Evolutionary conservation across 257 asterid species (phyloP).

Genomic region (Gardenia jasminoides): DNA sequence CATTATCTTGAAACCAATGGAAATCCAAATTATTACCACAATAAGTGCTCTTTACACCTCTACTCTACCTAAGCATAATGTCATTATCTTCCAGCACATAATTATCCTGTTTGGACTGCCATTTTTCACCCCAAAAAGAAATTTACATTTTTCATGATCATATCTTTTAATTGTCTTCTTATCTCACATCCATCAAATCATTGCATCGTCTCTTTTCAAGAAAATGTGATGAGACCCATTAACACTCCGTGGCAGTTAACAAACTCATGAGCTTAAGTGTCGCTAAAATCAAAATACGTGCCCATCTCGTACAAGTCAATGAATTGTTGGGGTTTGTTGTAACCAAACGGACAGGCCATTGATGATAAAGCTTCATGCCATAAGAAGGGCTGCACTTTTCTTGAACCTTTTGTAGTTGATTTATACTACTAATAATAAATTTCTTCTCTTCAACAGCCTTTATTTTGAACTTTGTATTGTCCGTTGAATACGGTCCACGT

Average conservation of each 20-base stretch:
- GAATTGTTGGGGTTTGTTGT: slow-evolving; percentile 32
- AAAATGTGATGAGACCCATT: not conserved
- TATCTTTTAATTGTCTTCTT: too few relatives aligned
- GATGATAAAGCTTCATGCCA: slow-evolving; percentile 6
- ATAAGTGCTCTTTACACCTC: not conserved
- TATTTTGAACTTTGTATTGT: not conserved
- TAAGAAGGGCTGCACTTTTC: slow-evolving; percentile 7
- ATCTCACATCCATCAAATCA: too few relatives aligned
- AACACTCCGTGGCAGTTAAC: not conserved
- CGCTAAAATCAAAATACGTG: not conserved
- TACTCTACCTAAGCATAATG: not conserved
- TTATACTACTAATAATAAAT: not conserved
- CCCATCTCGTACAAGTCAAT: slow-evolving; percentile 21
- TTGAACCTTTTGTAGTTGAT: not conserved
- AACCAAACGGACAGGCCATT: slow-evolving; percentile 18
- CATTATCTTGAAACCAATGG: not conserved
- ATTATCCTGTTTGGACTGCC: too few relatives aligned
- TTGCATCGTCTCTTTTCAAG: not conserved
- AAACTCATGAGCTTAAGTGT: not conserved
- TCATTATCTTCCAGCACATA: slow-evolving; percentile 3
- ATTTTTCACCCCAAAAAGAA: too few relatives aligned
- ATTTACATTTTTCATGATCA: too few relatives aligned
- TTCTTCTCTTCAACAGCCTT: not conserved
- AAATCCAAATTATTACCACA: not conserved
- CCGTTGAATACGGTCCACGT: not conserved